phyloP scores from a whole-genome alignment of 441 rosid species.

The Macaranga tanarius region DNA sequence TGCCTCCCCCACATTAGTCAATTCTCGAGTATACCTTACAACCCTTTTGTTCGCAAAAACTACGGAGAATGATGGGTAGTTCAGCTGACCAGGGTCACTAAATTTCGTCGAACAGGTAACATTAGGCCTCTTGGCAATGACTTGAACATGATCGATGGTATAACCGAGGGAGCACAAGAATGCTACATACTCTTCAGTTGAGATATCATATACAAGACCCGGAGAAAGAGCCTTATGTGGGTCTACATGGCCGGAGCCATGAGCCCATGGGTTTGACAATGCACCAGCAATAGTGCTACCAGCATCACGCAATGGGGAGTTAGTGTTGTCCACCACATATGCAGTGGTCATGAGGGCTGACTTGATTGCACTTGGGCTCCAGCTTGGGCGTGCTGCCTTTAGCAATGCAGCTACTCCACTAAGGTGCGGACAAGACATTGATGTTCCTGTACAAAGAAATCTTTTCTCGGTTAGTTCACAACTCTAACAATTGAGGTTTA shows the following conservation, averaged over 20 bases:
- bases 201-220: slow-evolving; percentile 69
- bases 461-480: no score
- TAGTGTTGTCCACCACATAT: slow-evolving; percentile 51
- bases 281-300: slow-evolving; percentile 34
- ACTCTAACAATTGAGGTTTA: no score
- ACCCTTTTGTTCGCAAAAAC: slow-evolving; percentile 58
- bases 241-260: slow-evolving; percentile 90
- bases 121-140: slow-evolving; percentile 58
- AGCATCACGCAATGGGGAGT: slow-evolving; percentile 69
- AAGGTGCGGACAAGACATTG: slow-evolving; percentile 95
- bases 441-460: slow-evolving; percentile 68
- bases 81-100: slow-evolving; percentile 68
- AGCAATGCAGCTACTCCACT: slow-evolving; percentile 87
- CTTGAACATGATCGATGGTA: slow-evolving; percentile 51
- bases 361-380: slow-evolving; percentile 85
- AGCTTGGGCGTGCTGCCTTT: slow-evolving; percentile 64
- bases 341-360: slow-evolving; percentile 96
- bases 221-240: slow-evolving; percentile 82
- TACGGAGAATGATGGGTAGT: slow-evolving; percentile 86
- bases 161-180: slow-evolving; percentile 79
- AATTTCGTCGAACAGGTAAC: slow-evolving; percentile 53
- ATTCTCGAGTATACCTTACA: slow-evolving; percentile 62
- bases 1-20: slow-evolving; percentile 74
- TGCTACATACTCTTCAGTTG: slow-evolving; percentile 55
- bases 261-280: slow-evolving; percentile 79